These are phyloP conservation scores for Amoeboradix gromovi DNA, from an alignment of 371 early-diverging fungal species.

Conservation along the genomic window DNA sequence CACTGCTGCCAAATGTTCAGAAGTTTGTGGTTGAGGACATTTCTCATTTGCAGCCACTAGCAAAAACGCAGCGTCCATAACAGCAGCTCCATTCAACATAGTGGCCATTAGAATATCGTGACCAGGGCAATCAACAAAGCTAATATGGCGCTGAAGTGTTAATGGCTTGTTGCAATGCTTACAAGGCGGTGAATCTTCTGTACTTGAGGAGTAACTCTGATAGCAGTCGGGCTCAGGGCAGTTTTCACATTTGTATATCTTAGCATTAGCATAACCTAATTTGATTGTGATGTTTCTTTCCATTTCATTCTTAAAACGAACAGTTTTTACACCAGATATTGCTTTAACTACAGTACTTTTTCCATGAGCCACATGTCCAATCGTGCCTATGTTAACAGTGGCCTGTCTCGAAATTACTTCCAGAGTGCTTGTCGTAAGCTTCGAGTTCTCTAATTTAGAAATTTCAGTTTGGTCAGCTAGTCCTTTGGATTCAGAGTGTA, in stretches of 20 bases:
- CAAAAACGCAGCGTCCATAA: conserved; percentile 99
- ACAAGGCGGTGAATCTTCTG: conserved; percentile 67
- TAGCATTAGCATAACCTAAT: conserved; percentile 99
- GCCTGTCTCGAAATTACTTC: conserved; percentile 90
- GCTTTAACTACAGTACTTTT: conserved; percentile 99
- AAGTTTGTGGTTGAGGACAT: conserved; percentile 99
- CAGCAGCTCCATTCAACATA: conserved; percentile 26
- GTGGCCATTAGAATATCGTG: conserved; percentile 99
- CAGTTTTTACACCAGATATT: conserved; percentile 95
- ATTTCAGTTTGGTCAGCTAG: not conserved
- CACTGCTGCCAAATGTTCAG: conserved; percentile 98
- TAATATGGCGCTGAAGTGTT: conserved; percentile 51
- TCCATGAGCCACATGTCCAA: conserved; percentile 99
- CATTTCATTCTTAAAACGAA: conserved; percentile 95
- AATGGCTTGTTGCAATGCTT: conserved; percentile 13
- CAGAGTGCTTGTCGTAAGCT: conserved; percentile 40
- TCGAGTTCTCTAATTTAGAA: not conserved
- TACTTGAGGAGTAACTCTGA: conserved; percentile 48
- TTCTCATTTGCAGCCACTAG: conserved; percentile 98
- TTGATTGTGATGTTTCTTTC: conserved; percentile 99
- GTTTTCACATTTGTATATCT: conserved; percentile 81
- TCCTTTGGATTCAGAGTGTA: not conserved
- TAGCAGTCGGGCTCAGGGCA: conserved; percentile 93
- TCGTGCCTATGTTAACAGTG: conserved; percentile 97
- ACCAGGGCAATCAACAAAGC: conserved; percentile 99